A percentile compares a stretch with the other conserved stretches of the same genome.
Conservation (phyloP, 2,329 filamentous ascomycete species). For the Trichoderma hamatum region DNA sequence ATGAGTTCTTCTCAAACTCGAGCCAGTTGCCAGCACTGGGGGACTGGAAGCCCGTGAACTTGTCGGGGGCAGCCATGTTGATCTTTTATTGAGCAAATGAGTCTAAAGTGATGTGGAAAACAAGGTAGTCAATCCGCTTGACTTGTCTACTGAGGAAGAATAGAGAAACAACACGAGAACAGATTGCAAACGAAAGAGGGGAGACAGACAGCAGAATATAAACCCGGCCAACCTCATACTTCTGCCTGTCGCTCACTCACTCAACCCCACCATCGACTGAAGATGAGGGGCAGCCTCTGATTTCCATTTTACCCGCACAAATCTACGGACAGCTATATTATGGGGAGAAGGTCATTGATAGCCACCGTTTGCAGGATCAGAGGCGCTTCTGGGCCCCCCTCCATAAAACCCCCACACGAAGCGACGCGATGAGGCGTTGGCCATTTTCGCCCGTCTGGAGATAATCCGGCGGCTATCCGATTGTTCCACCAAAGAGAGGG, state of each 20-base stretch:
- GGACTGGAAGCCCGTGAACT: constrained; percentile 65
- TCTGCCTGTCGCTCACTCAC: background rate
- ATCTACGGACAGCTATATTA: background rate
- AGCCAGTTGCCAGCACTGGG: constrained; percentile 56
- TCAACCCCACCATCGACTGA: constrained; percentile 17
- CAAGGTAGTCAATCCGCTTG: background rate
- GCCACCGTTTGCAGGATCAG: background rate
- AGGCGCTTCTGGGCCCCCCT: background rate
- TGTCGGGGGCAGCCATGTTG: constrained; percentile 59
- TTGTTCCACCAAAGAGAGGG: constrained; percentile 28
- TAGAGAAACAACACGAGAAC: background rate
- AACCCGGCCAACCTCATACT: background rate
- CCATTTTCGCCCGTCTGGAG: background rate
- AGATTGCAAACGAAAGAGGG: background rate
- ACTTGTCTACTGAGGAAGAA: background rate
- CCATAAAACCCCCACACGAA: constrained; percentile 11
- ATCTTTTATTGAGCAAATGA: constrained; percentile 10
- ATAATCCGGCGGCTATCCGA: constrained; percentile 13
- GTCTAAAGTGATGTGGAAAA: background rate
- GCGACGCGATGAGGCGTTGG: constrained; percentile 6
- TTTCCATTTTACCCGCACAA: constrained; percentile 22
- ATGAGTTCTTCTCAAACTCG: constrained; percentile 71
- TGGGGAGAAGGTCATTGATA: background rate
- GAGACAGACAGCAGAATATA: background rate
- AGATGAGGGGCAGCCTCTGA: constrained; percentile 18